Base-by-base conservation (phyloP, 306 rosid species). In the Prunus salicina region DNA sequence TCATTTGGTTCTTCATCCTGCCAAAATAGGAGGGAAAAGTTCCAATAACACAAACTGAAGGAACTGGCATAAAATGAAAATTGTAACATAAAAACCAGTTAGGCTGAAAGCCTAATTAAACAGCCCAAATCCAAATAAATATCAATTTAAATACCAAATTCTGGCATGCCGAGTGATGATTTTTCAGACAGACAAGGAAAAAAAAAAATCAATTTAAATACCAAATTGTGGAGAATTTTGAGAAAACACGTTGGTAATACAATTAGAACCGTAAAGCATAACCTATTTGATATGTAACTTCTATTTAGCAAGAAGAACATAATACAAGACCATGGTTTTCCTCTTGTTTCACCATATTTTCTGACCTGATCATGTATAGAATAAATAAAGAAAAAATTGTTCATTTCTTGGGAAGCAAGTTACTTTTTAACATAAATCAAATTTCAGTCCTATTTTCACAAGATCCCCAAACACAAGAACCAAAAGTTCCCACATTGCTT, bases 1-100 rank as follows among this genome's bases (percentile, higher is more conserved):
- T 93, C 97, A 62, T 93, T 93, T 12, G 96, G 96, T 81, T 87
- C 88, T 67, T 93, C 96, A 20, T 86, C 97, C 96, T 93, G 85
- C 76, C 68, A 80, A 62, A 53, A 68, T 51, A 69, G 7, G 52
- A 34, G 14, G 24, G 2, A 52, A 19, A 38, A 51, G 50, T 60
- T 78, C n/a, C 34, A 71, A 43, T 63, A 70, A 82, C 61, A 60
- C 75, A 18, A 38, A 78, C 52, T 20, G 10, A 24, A 72, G 65
- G 69, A 69, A 28, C 53, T 45, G 50, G 57, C 67, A 56, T 38
- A 8, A n/a, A 34, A 8, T 57, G 28, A 15, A 24, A 57, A 56
- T 20, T 38, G 2, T 12, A 3, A 68, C 76, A 72, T 27, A 55
- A 6, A 12, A 0, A 72, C 6, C 51, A 47, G 11, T 69, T 52